Base-by-base conservation (phyloP, 257 asterid species). In the Jaltomata sinuosa region DNA sequence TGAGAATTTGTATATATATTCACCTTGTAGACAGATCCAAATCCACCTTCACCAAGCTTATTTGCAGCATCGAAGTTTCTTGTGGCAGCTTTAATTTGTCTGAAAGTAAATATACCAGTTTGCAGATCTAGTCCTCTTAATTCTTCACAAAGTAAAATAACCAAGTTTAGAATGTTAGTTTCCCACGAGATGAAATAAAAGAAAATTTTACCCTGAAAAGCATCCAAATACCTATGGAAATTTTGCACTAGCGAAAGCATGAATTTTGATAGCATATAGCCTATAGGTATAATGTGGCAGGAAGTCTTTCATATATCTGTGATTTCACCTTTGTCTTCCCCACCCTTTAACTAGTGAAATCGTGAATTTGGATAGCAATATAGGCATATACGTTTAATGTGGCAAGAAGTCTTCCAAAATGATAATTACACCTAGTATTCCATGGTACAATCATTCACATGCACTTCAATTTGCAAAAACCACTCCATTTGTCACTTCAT, bases 1-100 rank as follows among this genome's bases (percentile, higher is more conserved):
- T 5, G 32, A 34, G 74, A 55, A 54, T 62, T 42, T 21, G 29
- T 57, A 82, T 34, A 9, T 27, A 22, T 32, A 52, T 47, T 31
- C 88, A 89, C 97, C 42, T 38, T 38, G 42, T 38, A 38, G 7
- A 38, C 42, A 38, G 42, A 38, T 38, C 42, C 42, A 38, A 38
- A 38, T 4, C 42, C 42, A 38, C 42, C 42, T 38, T 38, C 42
- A 4, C 42, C 42, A 38, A 38, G 42, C 42, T 38, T 38, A 38
- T 38, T 38, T 38, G 42, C 42, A 38, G 42, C 6, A 38, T 38
- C 42, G 6, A 38, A 38, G 42, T 38, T 38, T 4, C 42, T 38
- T 38, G 42, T 38, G 7, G 42, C 42, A 38, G 42, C 42, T 38
- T 38, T 38, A 38, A 38, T 38, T 38, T 38, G 42, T 38, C 42